A percentile compares a stretch with the other conserved stretches of the same genome.
Evolutionary conservation across 495 filamentous ascomycete genomes (phyloP).

Genomic region (Gamarada debralockiae): DNA sequence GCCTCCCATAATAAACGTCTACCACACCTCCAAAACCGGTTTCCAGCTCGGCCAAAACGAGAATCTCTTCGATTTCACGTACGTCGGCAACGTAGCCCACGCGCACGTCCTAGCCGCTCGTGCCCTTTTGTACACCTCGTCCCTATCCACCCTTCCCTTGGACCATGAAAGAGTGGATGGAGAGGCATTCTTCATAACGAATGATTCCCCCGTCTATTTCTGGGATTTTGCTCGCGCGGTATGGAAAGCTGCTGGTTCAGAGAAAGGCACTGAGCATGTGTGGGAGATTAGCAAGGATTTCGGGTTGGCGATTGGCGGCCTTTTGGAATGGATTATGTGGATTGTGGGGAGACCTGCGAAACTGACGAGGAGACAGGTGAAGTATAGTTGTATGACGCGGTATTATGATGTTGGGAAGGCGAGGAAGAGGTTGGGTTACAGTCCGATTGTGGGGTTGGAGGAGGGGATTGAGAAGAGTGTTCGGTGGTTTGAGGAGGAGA

Average conservation of each 20-base stretch:
- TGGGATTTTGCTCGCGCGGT: conserved; percentile 86
- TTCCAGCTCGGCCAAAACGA: conserved; percentile 86
- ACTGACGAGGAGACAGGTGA: conserved; percentile 69
- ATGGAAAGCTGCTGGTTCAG: conserved; percentile 69
- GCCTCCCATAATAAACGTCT: conserved; percentile 60
- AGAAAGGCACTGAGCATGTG: conserved; percentile 59
- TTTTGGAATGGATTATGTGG: conserved; percentile 66
- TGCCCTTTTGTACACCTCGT: conserved; percentile 62
- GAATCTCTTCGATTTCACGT: conserved; percentile 85
- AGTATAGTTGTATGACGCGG: conserved; percentile 76
- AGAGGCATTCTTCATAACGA: conserved; percentile 94
- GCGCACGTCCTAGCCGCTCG: conserved; percentile 68
- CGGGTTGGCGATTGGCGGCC: conserved; percentile 58
- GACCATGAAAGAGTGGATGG: conserved; percentile 83
- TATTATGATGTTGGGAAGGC: conserved; percentile 89
- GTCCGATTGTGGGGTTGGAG: conserved; percentile 66
- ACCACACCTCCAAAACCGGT: conserved; percentile 59
- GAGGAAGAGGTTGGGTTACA: conserved; percentile 69
- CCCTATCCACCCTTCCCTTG: conserved; percentile 53
- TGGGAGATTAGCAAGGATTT: conserved; percentile 64
- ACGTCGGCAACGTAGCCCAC: conserved; percentile 74
- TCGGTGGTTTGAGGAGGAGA: conserved; percentile 56
- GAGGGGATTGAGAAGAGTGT: conserved; percentile 72
- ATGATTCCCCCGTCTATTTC: conserved; percentile 88
- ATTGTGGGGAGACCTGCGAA: conserved; percentile 69